Evolutionary conservation across 345 rosid genomes (phyloP).

Genomic region (Acer saccharum): DNA sequence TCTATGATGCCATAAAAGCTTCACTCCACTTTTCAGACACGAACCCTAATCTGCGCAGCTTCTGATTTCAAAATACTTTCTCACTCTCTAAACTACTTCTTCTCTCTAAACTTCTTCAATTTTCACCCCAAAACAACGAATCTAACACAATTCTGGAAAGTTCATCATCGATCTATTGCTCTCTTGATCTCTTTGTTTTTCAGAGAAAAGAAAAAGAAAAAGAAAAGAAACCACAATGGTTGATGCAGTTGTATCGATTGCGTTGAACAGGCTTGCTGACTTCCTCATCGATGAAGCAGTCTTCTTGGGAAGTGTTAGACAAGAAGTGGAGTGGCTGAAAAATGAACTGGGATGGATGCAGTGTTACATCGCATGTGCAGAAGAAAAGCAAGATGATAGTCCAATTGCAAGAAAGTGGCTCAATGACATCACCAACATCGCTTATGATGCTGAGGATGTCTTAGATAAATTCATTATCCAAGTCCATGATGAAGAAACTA

Average conservation of each 20-base stretch:
- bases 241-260: constrained; percentile 33
- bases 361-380: constrained; percentile 38
- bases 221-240: constrained; percentile 6
- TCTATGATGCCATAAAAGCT: too few species aligned
- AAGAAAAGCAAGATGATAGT: constrained; percentile 29
- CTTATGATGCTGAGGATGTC: constrained; percentile 40
- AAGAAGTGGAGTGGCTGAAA: constrained; percentile 29
- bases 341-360: constrained; percentile 31
- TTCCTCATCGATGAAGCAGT: constrained; percentile 17
- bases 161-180: too few species aligned
- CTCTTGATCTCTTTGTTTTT: too few species aligned
- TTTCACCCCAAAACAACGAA: too few species aligned
- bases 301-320: constrained; percentile 10
- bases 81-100: too few species aligned
- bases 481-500: not conserved
- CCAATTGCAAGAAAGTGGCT: constrained; percentile 36
- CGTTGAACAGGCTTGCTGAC: constrained; percentile 30
- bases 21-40: too few species aligned
- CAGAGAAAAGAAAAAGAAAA: too few species aligned
- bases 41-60: too few species aligned
- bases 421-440: constrained; percentile 30
- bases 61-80: too few species aligned
- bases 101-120: too few species aligned
- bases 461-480: constrained; percentile 27
- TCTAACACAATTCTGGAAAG: too few species aligned